Evolutionary conservation across 148 eudicot genomes (phyloP).

Genomic region (Arctostaphylos glauca): DNA sequence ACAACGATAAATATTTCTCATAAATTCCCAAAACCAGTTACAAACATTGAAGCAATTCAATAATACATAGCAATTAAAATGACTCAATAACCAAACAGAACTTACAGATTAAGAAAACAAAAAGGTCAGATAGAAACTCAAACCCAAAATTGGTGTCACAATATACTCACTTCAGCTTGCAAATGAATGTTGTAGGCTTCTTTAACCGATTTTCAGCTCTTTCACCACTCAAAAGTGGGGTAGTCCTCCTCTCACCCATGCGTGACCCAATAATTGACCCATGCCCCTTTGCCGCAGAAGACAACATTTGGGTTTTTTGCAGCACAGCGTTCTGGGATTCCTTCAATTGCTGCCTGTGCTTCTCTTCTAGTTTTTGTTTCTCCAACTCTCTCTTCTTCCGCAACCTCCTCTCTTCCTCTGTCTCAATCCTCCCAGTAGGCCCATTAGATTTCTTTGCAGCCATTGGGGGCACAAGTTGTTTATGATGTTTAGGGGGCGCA

Average conservation of each 20-base stretch:
- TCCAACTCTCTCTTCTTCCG: slow-evolving; percentile 83
- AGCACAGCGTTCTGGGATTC: slow-evolving; percentile 60
- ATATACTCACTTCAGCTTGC: slow-evolving; percentile 93
- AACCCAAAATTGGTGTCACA: slow-evolving; percentile 3
- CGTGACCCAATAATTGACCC: slow-evolving; percentile 76
- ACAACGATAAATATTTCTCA: not conserved
- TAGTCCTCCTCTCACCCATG: slow-evolving; percentile 73
- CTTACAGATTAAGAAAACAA: not conserved
- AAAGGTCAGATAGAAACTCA: not conserved
- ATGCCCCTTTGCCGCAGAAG: slow-evolving; percentile 70
- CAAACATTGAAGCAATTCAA: not conserved
- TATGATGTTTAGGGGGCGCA: slow-evolving; percentile 48
- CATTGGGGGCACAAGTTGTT: slow-evolving; percentile 52
- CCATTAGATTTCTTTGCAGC: slow-evolving; percentile 51
- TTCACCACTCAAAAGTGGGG: slow-evolving; percentile 69
- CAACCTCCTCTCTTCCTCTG: slow-evolving; percentile 87
- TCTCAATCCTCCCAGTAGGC: slow-evolving; percentile 60
- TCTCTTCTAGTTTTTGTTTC: slow-evolving; percentile 76
- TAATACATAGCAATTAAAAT: not conserved
- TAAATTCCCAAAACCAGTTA: not conserved
- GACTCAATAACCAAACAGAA: not conserved
- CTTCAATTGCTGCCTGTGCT: slow-evolving; percentile 68
- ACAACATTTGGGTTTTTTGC: slow-evolving; percentile 58
- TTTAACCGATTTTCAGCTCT: slow-evolving; percentile 88
- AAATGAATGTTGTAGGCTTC: slow-evolving; percentile 91